Conservation (phyloP, 805 yeast species). For the Pichia occidentalis region DNA sequence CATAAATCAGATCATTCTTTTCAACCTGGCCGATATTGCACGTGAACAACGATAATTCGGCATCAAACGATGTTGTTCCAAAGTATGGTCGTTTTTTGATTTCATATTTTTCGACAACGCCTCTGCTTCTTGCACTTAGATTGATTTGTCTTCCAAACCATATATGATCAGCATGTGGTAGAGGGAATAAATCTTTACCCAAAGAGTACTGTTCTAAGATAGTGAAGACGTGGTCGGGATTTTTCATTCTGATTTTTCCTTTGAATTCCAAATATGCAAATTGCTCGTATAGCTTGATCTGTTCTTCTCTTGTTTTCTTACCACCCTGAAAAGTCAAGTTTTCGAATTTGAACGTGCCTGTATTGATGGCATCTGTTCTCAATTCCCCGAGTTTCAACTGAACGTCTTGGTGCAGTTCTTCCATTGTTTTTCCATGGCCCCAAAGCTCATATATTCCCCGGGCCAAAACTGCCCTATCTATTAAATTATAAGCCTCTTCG, state of each 20-base stretch:
- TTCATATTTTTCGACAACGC: constrained; percentile 71
- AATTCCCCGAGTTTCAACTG: constrained; percentile 24
- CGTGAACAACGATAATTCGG: constrained; percentile 80
- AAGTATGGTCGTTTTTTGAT: constrained; percentile 76
- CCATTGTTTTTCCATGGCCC: constrained; percentile 60
- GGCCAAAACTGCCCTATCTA: constrained; percentile 62
- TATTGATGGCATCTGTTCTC: constrained; percentile 33
- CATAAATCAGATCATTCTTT: constrained; percentile 65
- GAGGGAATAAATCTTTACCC: constrained; percentile 32
- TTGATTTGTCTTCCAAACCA: constrained; percentile 76
- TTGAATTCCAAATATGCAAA: constrained; percentile 64
- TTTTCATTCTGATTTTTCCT: constrained; percentile 74
- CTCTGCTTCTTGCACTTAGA: constrained; percentile 51
- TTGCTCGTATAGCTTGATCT: constrained; percentile 60
- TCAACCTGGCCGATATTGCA: constrained; percentile 79
- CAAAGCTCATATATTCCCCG: constrained; percentile 79
- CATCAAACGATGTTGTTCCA: constrained; percentile 96
- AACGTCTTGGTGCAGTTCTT: constrained; percentile 50
- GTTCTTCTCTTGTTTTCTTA: constrained; percentile 42
- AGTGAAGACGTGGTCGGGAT: constrained; percentile 64
- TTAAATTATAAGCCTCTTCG: constrained; percentile 55
- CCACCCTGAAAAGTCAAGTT: constrained; percentile 69
- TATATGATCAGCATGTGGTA: constrained; percentile 44
- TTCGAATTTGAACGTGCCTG: constrained; percentile 74
- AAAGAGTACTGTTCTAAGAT: constrained; percentile 66